Conservation (phyloP, 805 yeast species). For the Myxozyma neotropica region DNA sequence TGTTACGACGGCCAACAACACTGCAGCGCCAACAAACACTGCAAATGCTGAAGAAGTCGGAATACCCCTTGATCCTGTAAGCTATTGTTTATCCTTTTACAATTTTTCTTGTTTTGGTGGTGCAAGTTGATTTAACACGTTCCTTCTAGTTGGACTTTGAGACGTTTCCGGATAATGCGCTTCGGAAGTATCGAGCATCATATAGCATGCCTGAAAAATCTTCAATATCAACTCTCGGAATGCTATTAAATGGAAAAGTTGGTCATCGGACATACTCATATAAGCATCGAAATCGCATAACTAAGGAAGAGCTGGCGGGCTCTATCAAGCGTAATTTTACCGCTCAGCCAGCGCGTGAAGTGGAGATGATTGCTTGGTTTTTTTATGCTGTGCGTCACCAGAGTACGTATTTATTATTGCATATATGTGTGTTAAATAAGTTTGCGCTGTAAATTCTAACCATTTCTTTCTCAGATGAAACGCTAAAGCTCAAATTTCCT, state of each 20-base stretch:
- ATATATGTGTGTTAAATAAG: background rate
- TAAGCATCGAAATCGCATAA: slow-evolving; percentile 48
- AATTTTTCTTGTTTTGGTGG: background rate
- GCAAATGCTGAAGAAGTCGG: slow-evolving; percentile 17
- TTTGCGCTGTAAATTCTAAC: too few species aligned
- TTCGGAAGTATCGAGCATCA: slow-evolving; percentile 68
- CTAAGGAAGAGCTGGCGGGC: slow-evolving; percentile 62
- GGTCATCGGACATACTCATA: slow-evolving; percentile 68
- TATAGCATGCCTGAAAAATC: slow-evolving; percentile 61
- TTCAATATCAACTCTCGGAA: slow-evolving; percentile 69
- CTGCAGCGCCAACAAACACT: background rate
- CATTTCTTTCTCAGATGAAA: too few species aligned
- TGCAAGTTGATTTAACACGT: background rate
- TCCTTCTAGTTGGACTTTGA: slow-evolving; percentile 67
- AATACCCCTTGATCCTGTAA: slow-evolving; percentile 18
- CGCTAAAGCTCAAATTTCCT: slow-evolving; percentile 6
- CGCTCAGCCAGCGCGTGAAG: slow-evolving; percentile 64
- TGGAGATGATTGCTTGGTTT: slow-evolving; percentile 85
- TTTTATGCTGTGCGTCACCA: slow-evolving; percentile 82
- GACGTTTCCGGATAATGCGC: slow-evolving; percentile 59
- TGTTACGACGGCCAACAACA: background rate
- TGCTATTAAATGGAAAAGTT: slow-evolving; percentile 64
- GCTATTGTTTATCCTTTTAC: background rate
- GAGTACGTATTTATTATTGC: slow-evolving; percentile 40
- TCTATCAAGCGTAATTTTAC: slow-evolving; percentile 71